phyloP scores from a whole-genome alignment of 2,329 filamentous ascomycete species.

The Aspergillus sp. region DNA sequence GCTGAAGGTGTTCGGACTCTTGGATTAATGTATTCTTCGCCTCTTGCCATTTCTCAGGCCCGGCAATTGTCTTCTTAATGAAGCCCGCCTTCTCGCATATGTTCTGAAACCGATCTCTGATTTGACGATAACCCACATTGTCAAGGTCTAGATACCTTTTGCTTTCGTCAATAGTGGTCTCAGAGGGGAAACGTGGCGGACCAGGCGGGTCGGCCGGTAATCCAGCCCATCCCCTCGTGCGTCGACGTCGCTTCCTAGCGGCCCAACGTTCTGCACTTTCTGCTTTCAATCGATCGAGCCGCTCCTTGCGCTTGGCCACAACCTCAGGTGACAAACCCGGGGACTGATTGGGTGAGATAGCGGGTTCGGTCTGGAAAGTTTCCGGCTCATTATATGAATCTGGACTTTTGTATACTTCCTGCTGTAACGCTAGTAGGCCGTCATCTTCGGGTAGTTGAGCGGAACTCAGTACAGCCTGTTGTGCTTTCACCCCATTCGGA shows the following conservation, averaged over 20 bases:
- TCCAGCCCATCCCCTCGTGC: constrained; percentile 67
- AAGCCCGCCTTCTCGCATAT: constrained; percentile 69
- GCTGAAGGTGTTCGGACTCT: constrained; percentile 63
- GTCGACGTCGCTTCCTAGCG: constrained; percentile 65
- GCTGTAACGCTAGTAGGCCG: constrained; percentile 38
- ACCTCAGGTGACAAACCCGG: constrained; percentile 43
- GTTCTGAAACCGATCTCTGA: constrained; percentile 66
- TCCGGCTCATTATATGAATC: constrained; percentile 29
- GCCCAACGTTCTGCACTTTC: constrained; percentile 64
- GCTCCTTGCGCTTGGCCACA: constrained; percentile 54
- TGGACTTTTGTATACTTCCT: constrained; percentile 38
- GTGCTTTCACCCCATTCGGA: constrained; percentile 57
- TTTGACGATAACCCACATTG: constrained; percentile 60
- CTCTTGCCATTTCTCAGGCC: constrained; percentile 70
- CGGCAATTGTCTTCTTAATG: constrained; percentile 73
- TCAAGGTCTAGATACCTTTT: constrained; percentile 68
- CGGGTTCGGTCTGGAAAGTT: constrained; percentile 22
- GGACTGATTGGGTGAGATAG: constrained; percentile 32
- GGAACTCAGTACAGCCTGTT: constrained; percentile 28
- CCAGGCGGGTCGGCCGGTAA: constrained; percentile 67
- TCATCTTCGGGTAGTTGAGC: constrained; percentile 34
- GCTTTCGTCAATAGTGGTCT: constrained; percentile 78
- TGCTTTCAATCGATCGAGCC: constrained; percentile 54
- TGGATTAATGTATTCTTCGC: constrained; percentile 67
- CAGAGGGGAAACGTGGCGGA: constrained; percentile 73